Conservation (phyloP, 345 rosid species). For the Salix suchowensis region DNA sequence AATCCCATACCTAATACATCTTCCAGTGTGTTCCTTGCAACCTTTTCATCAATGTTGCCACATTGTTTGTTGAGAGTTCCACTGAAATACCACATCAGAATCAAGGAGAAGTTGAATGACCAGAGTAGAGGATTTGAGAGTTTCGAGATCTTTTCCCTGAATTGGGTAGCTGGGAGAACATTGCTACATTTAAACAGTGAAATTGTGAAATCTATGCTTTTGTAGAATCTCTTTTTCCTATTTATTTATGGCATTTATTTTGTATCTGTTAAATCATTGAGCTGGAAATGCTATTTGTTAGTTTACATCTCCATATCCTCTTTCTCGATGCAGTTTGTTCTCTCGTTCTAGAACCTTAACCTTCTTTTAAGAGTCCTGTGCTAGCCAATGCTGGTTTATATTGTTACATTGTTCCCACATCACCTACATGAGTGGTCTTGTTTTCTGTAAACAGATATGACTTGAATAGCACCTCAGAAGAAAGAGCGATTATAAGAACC, state of each 20-base stretch:
- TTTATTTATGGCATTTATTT: neutral
- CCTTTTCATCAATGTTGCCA: neutral
- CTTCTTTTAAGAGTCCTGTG: neutral
- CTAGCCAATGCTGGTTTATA: neutral
- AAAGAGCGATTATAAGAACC: slow-evolving; percentile 57
- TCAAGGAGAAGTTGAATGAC: neutral
- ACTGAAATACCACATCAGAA: neutral
- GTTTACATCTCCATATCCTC: neutral
- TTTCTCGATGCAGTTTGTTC: neutral
- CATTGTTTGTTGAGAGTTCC: neutral
- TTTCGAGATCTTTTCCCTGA: neutral
- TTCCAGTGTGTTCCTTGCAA: neutral
- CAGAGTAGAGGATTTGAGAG: neutral
- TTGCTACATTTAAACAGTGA: neutral
- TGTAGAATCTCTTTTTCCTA: neutral
- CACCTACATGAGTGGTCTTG: neutral
- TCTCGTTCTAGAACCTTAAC: neutral
- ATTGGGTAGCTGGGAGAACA: neutral
- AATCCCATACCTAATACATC: neutral
- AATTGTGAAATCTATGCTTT: neutral
- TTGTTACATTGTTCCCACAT: neutral
- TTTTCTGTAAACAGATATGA: slow-evolving; percentile 50
- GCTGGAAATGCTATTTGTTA: neutral
- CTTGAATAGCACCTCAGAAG: slow-evolving; percentile 70
- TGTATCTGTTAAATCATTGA: neutral